Percentiles rank a stretch among this genome's conserved stretches.
These are phyloP conservation scores for Tuber melanosporum DNA, from an alignment of 495 filamentous ascomycete species.

Conservation along the genomic window DNA sequence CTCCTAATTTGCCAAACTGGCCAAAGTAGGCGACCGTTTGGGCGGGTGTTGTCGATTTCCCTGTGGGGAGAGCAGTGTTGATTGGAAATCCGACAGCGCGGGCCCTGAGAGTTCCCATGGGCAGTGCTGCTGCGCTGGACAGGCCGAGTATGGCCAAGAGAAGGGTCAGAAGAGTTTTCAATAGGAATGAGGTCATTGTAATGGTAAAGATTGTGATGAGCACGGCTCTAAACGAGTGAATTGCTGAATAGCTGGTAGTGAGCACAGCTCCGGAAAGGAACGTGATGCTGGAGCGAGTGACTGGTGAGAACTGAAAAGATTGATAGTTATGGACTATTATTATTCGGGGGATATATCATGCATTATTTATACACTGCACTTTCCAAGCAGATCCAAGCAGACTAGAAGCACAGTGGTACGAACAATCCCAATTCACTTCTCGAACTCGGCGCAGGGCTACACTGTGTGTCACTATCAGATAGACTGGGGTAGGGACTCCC, in stretches of 20 bases:
- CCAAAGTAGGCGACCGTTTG: conserved; percentile 1
- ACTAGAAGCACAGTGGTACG: background rate
- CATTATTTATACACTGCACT: background rate
- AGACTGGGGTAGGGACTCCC: background rate
- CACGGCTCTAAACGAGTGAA: background rate
- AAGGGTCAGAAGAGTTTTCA: background rate
- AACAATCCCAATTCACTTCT: background rate
- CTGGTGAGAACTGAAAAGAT: background rate
- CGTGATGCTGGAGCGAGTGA: background rate
- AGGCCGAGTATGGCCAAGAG: background rate
- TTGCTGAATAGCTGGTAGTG: background rate
- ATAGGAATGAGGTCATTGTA: background rate
- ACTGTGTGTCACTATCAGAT: background rate
- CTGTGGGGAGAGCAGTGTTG: background rate
- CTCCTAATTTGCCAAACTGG: background rate
- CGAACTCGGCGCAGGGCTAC: background rate
- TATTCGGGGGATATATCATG: background rate
- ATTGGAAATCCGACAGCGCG: background rate
- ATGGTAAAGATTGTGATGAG: background rate
- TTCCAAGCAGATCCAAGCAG: no score
- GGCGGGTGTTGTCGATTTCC: background rate
- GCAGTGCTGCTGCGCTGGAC: background rate
- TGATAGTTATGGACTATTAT: background rate
- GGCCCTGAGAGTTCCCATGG: background rate
- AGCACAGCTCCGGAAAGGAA: background rate